These are phyloP conservation scores for Colletotrichum costaricense DNA, from an alignment of 2,329 filamentous ascomycete genomes.

Conservation along the genomic window DNA sequence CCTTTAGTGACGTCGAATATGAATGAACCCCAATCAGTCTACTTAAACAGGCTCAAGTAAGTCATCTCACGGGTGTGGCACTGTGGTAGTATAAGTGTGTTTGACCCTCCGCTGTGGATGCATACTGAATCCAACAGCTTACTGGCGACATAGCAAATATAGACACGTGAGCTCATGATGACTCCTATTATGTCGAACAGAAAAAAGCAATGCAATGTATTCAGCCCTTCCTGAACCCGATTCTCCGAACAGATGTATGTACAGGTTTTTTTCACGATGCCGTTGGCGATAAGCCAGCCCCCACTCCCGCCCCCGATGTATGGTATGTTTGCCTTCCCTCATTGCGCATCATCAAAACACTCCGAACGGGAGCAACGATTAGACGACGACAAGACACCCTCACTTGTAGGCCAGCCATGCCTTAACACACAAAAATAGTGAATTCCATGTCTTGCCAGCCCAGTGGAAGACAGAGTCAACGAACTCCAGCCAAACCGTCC, in stretches of 20 bases:
- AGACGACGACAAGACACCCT: conserved; percentile 3
- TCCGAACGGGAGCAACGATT: background rate
- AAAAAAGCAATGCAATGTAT: conserved; percentile 38
- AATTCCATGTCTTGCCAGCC: conserved; percentile 20
- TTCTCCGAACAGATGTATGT: conserved; percentile 54
- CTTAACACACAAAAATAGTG: conserved; percentile 18
- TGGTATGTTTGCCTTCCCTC: conserved; percentile 11
- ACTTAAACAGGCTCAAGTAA: too few species aligned
- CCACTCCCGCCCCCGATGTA: background rate
- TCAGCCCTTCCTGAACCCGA: conserved; percentile 45
- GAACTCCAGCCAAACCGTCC: conserved; percentile 52
- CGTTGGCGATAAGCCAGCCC: conserved; percentile 1
- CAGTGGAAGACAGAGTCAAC: conserved; percentile 37
- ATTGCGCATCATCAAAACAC: conserved; percentile 7
- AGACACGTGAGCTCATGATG: background rate
- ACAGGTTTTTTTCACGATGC: conserved; percentile 50
- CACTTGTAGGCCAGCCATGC: background rate
- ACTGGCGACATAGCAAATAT: too few species aligned
- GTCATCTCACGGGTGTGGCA: too few species aligned
- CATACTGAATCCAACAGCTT: too few species aligned
- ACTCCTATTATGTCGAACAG: background rate
- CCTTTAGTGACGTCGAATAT: background rate
- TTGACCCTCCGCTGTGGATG: too few species aligned
- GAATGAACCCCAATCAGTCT: too few species aligned
- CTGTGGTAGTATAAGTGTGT: too few species aligned